phyloP scores from a whole-genome alignment of 257 asterid species.

The Fraxinus anomala region DNA sequence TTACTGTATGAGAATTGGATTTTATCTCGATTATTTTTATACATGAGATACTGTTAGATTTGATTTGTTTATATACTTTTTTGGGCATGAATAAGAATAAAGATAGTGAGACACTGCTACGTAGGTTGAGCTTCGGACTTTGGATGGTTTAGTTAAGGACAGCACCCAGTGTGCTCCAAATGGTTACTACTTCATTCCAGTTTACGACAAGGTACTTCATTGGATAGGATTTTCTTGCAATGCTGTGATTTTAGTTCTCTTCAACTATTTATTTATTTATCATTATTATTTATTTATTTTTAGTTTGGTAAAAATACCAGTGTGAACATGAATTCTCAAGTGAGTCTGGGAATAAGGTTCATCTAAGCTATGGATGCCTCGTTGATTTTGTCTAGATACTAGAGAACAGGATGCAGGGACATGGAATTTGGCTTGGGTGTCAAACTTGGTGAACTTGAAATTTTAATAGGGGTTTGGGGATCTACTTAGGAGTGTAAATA shows the following conservation, averaged over 20 bases:
- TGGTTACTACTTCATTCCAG: slow-evolving; percentile 97
- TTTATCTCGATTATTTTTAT: not conserved
- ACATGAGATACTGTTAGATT: not conserved
- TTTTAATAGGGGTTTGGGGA: slow-evolving; percentile 4
- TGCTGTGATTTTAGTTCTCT: slow-evolving; percentile 3
- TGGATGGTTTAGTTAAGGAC: slow-evolving; percentile 96
- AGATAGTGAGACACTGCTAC: slow-evolving; percentile 24
- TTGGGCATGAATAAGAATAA: not conserved
- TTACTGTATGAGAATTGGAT: slow-evolving; percentile 52
- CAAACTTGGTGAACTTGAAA: not conserved
- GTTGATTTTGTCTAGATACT: slow-evolving; percentile 3
- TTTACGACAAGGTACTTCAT: slow-evolving; percentile 80
- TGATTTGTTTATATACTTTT: not conserved
- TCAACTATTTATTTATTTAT: not conserved
- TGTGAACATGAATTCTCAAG: slow-evolving; percentile 6
- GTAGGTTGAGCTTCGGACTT: slow-evolving; percentile 86
- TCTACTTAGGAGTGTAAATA: slow-evolving; percentile 2
- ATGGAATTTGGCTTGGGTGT: not conserved
- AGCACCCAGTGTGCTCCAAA: slow-evolving; percentile 96
- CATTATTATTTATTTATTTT: not conserved
- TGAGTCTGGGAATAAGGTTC: not conserved
- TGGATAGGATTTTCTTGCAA: not conserved
- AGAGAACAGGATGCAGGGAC: not conserved
- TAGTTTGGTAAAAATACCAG: not conserved
- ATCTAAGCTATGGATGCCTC: not conserved